A percentile compares a stretch with the other conserved stretches of the same genome.
phyloP scores from a whole-genome alignment of 768 basidiomycete genomes.

The Crucibulum laeve region DNA sequence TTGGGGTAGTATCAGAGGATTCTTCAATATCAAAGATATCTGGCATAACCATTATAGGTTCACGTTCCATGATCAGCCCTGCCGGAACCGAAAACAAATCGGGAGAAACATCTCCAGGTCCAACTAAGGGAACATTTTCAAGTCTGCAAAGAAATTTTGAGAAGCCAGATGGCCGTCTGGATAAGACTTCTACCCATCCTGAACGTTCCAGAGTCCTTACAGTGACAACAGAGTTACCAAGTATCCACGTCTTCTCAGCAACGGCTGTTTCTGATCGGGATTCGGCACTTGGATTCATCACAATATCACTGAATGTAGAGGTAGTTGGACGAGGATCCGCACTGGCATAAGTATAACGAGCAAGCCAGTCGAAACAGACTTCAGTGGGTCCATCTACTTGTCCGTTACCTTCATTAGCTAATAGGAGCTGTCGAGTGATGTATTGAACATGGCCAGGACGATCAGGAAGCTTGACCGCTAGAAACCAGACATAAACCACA shows the following conservation, averaged over 20 bases:
- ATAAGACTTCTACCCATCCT: slow-evolving; percentile 88
- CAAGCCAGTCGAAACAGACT: slow-evolving; percentile 97
- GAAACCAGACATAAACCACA: slow-evolving; percentile 92
- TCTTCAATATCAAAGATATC: no score
- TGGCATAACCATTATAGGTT: slow-evolving; percentile 9
- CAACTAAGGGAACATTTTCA: slow-evolving; percentile 86
- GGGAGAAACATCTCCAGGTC: slow-evolving; percentile 79
- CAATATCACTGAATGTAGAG: slow-evolving; percentile 74
- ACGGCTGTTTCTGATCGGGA: slow-evolving; percentile 33
- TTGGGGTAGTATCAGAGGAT: no score
- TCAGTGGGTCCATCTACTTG: slow-evolving; percentile 87
- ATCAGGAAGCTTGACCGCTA: slow-evolving; percentile 79
- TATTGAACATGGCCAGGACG: slow-evolving; percentile 78
- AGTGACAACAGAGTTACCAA: slow-evolving; percentile 82
- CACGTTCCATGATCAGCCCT: slow-evolving; percentile 67
- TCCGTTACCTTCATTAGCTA: slow-evolving; percentile 74
- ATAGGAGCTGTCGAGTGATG: slow-evolving; percentile 80
- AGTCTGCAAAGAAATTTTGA: slow-evolving; percentile 79
- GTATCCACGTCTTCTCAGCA: slow-evolving; percentile 76
- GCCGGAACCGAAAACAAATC: slow-evolving; percentile 73
- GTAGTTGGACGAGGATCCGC: slow-evolving; percentile 87
- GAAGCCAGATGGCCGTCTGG: slow-evolving; percentile 84
- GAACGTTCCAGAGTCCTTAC: slow-evolving; percentile 65
- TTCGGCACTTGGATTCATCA: slow-evolving; percentile 52
- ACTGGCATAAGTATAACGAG: slow-evolving; percentile 89